Conservation (phyloP, 441 rosid genomes). For the California macrophylla region DNA sequence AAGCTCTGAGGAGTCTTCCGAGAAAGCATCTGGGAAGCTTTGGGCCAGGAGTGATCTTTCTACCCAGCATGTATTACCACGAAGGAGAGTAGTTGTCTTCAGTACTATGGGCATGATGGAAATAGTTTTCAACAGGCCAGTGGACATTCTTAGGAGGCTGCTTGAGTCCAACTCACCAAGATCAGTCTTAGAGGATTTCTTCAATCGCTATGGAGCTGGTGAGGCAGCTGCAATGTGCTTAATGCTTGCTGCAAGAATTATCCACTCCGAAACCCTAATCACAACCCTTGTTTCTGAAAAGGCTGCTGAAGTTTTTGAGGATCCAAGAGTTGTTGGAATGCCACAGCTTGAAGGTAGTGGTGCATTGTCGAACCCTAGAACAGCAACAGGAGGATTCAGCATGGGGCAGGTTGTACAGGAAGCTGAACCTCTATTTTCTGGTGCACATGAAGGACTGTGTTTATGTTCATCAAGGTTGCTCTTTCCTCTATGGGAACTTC, state of each 20-base stretch:
- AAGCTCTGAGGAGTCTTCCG: slow-evolving; percentile 57
- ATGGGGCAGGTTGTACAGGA: slow-evolving; percentile 99
- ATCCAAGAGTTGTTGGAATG: slow-evolving; percentile 89
- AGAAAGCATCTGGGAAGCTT: slow-evolving; percentile 70
- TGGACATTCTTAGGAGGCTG: slow-evolving; percentile 83
- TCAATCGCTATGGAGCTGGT: slow-evolving; percentile 86
- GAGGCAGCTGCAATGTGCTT: slow-evolving; percentile 99
- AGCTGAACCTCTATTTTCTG: slow-evolving; percentile 89
- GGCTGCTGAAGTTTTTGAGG: slow-evolving; percentile 96
- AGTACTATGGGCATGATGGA: slow-evolving; percentile 98
- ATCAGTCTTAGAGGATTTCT: slow-evolving; percentile 79
- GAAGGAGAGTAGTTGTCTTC: slow-evolving; percentile 73
- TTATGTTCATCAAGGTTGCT: slow-evolving; percentile 83
- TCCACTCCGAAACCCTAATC: slow-evolving; percentile 64
- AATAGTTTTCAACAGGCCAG: slow-evolving; percentile 85
- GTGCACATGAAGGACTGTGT: slow-evolving; percentile 92
- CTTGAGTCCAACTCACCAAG: slow-evolving; percentile 76
- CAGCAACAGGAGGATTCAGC: slow-evolving; percentile 84
- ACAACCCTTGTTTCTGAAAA: slow-evolving; percentile 69
- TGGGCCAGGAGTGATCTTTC: slow-evolving; percentile 96
- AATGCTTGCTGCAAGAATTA: slow-evolving; percentile 82
- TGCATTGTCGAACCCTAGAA: slow-evolving; percentile 66
- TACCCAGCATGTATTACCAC: slow-evolving; percentile 79
- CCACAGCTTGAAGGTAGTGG: slow-evolving; percentile 84
- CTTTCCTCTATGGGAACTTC: slow-evolving; percentile 89